These are phyloP conservation scores for Guadua angustifolia DNA, from an alignment of 176 grass and related monocot genomes.

Conservation along the genomic window DNA sequence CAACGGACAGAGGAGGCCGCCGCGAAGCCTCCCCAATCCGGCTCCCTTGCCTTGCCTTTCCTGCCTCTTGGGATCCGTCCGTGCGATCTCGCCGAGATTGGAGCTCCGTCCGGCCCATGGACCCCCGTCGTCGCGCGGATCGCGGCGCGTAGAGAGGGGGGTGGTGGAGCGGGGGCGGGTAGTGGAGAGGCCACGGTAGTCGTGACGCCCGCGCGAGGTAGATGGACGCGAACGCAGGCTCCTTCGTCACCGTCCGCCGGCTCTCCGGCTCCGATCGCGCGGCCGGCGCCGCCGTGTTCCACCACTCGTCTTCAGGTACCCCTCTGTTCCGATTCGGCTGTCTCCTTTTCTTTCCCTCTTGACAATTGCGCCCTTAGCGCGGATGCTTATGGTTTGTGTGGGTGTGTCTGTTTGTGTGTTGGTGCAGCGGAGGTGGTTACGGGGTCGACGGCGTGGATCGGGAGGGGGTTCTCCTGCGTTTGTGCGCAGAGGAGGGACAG, in stretches of 20 bases:
- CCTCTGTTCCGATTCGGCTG: not conserved
- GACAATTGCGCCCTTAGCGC: not conserved
- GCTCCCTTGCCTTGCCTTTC: not conserved
- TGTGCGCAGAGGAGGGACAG: slow-evolving; percentile 89
- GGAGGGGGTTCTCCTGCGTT: slow-evolving; percentile 93
- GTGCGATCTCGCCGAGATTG: slow-evolving; percentile 29
- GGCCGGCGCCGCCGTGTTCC: slow-evolving; percentile 52
- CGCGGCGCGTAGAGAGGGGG: slow-evolving; percentile 12
- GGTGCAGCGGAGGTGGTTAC: slow-evolving; percentile 78
- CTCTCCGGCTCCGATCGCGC: slow-evolving; percentile 51
- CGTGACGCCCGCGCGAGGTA: slow-evolving; percentile 7
- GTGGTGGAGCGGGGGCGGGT: not conserved
- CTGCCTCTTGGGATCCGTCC: slow-evolving; percentile 43
- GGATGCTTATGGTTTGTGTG: slow-evolving; percentile 36
- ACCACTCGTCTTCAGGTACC: slow-evolving; percentile 68
- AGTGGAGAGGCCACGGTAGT: not conserved
- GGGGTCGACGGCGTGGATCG: slow-evolving; percentile 96
- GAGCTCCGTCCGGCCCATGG: slow-evolving; percentile 37
- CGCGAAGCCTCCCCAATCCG: slow-evolving; percentile 35
- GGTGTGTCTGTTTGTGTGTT: not conserved
- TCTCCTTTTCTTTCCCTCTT: not conserved
- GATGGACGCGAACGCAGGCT: slow-evolving; percentile 64
- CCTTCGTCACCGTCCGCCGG: slow-evolving; percentile 66
- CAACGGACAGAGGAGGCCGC: slow-evolving; percentile 44
- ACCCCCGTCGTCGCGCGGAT: slow-evolving; percentile 19